These are phyloP conservation scores for Kodamaea laetipori DNA, from an alignment of 805 yeast species.

Conservation along the genomic window DNA sequence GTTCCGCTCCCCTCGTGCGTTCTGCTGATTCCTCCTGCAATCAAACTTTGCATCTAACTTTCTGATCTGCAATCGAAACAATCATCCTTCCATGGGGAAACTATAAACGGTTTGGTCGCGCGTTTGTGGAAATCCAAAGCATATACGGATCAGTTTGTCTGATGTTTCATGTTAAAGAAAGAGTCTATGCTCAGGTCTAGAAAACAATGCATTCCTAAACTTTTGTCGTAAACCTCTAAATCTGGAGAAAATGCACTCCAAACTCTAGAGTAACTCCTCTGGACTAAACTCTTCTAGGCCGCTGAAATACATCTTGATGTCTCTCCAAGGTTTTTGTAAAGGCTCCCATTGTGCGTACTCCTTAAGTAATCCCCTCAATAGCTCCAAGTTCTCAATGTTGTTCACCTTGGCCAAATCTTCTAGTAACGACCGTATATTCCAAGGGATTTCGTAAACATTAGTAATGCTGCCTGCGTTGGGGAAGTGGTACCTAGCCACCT, in stretches of 20 bases:
- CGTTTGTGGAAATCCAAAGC: too few relatives aligned
- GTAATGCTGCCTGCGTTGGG: conserved; percentile 1
- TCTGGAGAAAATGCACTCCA: neutral
- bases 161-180: too few relatives aligned
- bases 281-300: conserved; percentile 11
- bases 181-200: too few relatives aligned
- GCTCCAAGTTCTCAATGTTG: conserved; percentile 28
- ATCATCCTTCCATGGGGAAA: too few relatives aligned
- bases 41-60: too few relatives aligned
- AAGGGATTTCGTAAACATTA: conserved; percentile 35
- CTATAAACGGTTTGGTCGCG: too few relatives aligned
- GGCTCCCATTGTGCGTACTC: conserved; percentile 16
- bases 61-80: too few relatives aligned
- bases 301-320: conserved; percentile 9
- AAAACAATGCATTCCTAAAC: too few relatives aligned
- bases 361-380: conserved; percentile 27
- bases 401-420: conserved; percentile 36
- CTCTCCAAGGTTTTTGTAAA: conserved; percentile 16
- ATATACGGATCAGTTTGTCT: too few relatives aligned
- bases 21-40: too few relatives aligned
- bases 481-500: conserved; percentile 6
- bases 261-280: conserved; percentile 5
- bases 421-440: conserved; percentile 41
- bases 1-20: too few relatives aligned
- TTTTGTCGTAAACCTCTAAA: too few relatives aligned